Conservation (phyloP, 2,329 filamentous ascomycete species). For the Botrytis paeoniae region DNA sequence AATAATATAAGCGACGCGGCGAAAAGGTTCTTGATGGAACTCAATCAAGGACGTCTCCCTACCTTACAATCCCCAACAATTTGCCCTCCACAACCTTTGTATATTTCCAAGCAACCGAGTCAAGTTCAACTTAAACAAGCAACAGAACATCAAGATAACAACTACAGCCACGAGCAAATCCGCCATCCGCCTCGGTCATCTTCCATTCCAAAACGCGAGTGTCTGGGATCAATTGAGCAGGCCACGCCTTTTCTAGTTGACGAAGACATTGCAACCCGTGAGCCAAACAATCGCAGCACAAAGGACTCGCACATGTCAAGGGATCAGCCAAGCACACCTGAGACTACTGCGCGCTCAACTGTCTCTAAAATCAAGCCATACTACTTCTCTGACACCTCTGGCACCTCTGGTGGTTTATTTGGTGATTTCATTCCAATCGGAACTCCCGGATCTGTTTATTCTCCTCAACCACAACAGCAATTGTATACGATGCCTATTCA, state of each 20-base stretch:
- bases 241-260: not conserved
- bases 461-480: not conserved
- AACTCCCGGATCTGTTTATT: constrained; percentile 12
- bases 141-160: constrained; percentile 15
- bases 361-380: constrained; percentile 13
- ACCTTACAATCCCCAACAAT: constrained; percentile 15
- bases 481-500: not conserved
- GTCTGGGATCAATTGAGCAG: not conserved
- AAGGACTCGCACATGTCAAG: not conserved
- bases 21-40: constrained; percentile 14
- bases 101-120: constrained; percentile 26
- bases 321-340: not conserved
- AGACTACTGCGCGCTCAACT: not conserved
- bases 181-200: constrained; percentile 13
- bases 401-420: not conserved
- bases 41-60: constrained; percentile 17
- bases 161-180: constrained; percentile 13
- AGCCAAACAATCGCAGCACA: constrained; percentile 1
- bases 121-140: constrained; percentile 20
- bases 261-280: not conserved
- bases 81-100: constrained; percentile 24
- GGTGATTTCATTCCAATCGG: constrained; percentile 18
- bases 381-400: constrained; percentile 11
- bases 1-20: not conserved
- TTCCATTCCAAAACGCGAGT: constrained; percentile 8